Evolutionary conservation across 179 eudicot species (phyloP).

Genomic region (Pouteria campechiana): DNA sequence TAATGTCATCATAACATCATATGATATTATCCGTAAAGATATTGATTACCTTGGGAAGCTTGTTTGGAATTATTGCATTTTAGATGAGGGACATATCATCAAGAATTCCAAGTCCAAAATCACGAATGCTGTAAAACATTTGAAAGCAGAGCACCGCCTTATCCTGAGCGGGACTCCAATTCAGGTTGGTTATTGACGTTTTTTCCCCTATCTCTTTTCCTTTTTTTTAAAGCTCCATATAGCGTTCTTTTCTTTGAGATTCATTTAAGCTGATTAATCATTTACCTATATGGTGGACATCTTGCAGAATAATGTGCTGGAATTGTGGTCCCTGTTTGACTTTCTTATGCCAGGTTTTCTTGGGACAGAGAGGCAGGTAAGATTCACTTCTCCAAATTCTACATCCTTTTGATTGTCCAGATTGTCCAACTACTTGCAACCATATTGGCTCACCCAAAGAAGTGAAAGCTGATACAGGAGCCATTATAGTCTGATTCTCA

Average conservation of each 20-base stretch:
- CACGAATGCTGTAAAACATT: slow-evolving; percentile 88
- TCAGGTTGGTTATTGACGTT: slow-evolving; percentile 30
- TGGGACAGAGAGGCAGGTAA: slow-evolving; percentile 88
- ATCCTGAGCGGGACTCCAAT: slow-evolving; percentile 98
- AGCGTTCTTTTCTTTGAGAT: no score
- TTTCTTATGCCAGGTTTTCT: slow-evolving; percentile 99
- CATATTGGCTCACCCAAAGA: no score
- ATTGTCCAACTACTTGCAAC: no score
- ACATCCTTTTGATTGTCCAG: no score
- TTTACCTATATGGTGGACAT: neutral
- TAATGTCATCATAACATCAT: slow-evolving; percentile 84
- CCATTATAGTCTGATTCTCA: no score
- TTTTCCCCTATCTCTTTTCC: neutral
- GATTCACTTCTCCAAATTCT: no score
- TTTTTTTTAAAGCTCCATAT: no score
- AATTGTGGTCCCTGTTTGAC: slow-evolving; percentile 98
- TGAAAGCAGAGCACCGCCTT: slow-evolving; percentile 95
- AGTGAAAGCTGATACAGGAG: no score
- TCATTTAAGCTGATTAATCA: neutral
- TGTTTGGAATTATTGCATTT: slow-evolving; percentile 82
- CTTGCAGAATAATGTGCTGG: slow-evolving; percentile 86
- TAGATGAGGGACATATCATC: slow-evolving; percentile 94
- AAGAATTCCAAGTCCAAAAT: slow-evolving; percentile 88
- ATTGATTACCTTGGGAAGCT: slow-evolving; percentile 68
- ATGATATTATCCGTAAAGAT: slow-evolving; percentile 98